These are phyloP conservation scores for Paraphaeosphaeria minitans DNA, from an alignment of 2,329 filamentous ascomycete genomes.

Conservation along the genomic window DNA sequence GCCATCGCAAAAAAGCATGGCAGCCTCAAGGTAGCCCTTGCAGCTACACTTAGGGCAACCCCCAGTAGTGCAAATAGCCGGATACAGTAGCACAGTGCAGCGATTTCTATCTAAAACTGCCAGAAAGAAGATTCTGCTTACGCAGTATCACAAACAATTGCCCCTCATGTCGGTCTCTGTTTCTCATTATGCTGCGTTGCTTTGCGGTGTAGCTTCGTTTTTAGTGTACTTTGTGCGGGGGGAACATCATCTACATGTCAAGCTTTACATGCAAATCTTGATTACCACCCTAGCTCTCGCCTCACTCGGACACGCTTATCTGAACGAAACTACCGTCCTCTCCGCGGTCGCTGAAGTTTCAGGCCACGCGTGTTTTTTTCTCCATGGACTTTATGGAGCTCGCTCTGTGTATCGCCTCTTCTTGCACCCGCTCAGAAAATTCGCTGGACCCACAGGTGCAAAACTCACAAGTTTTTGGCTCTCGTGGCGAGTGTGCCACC, in stretches of 20 bases:
- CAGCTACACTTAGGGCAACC: too few species aligned
- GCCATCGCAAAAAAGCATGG: too few species aligned
- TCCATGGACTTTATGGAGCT: not conserved
- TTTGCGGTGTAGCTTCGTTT: not conserved
- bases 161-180: not conserved
- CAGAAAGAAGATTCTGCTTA: not conserved
- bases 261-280: not conserved
- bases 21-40: too few species aligned
- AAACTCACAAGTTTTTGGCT: conserved; percentile 14
- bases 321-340: not conserved
- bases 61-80: not conserved
- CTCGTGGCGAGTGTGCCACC: conserved; percentile 3
- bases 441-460: conserved; percentile 9
- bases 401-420: not conserved
- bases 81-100: not conserved
- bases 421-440: conserved; percentile 12
- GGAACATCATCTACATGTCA: not conserved
- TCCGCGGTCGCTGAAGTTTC: not conserved
- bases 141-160: not conserved
- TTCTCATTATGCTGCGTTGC: not conserved
- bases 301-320: not conserved
- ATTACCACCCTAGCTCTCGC: not conserved
- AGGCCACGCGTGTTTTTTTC: not conserved
- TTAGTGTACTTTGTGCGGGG: not conserved
- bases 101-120: not conserved